phyloP scores from a whole-genome alignment of 2,329 filamentous ascomycete species.

The Aureobasidium lini region DNA sequence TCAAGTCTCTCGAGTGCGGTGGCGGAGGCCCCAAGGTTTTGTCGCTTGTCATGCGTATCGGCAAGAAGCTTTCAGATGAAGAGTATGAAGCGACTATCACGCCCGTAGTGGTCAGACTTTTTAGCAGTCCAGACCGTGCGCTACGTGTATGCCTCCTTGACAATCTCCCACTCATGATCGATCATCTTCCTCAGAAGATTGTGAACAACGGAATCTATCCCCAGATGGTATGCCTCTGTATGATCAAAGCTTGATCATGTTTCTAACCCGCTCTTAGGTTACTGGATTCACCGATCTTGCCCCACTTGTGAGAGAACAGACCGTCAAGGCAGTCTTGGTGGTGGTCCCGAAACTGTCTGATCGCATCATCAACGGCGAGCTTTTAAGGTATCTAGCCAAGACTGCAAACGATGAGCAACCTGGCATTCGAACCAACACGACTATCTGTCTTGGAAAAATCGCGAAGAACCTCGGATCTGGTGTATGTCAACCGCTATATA shows the following conservation, averaged over 20 bases:
- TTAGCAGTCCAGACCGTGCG: constrained; percentile 84
- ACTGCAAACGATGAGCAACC: constrained; percentile 97
- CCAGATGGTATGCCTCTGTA: constrained; percentile 56
- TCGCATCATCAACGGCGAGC: constrained; percentile 84
- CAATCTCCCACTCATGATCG: constrained; percentile 83
- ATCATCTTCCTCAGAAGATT: constrained; percentile 75
- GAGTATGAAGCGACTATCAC: constrained; percentile 81
- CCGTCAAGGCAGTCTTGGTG: constrained; percentile 83
- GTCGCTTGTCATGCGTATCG: constrained; percentile 80
- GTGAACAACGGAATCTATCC: constrained; percentile 98
- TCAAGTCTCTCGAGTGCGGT: constrained; percentile 99
- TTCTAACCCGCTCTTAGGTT: constrained; percentile 47
- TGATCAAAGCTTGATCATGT: not conserved
- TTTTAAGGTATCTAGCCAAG: constrained; percentile 84
- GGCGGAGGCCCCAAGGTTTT: constrained; percentile 92
- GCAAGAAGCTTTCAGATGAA: constrained; percentile 75
- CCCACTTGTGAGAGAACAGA: constrained; percentile 89
- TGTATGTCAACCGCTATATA: constrained; percentile 28
- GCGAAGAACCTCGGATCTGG: constrained; percentile 72
- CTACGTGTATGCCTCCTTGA: constrained; percentile 87
- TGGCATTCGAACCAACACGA: constrained; percentile 95
- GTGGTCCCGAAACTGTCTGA: constrained; percentile 87
- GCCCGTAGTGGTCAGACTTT: constrained; percentile 79
- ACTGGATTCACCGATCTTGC: constrained; percentile 90
- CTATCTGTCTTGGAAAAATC: constrained; percentile 94